These are phyloP conservation scores for Panicum hallii DNA, from an alignment of 202 grass and related monocot genomes.

Conservation along the genomic window DNA sequence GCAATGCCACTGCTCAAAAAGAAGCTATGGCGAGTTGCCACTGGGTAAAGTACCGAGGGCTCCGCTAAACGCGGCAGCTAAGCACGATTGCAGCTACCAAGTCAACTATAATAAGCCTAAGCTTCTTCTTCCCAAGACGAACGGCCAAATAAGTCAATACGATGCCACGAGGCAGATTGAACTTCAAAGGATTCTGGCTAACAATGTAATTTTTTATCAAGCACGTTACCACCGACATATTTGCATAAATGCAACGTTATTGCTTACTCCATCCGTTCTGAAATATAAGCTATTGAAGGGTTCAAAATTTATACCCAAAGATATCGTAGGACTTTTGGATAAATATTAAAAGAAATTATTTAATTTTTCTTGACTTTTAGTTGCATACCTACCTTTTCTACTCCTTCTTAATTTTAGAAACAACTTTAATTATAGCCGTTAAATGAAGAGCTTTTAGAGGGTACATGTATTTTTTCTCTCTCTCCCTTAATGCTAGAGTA, in stretches of 20 bases:
- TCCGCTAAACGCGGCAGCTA: neutral
- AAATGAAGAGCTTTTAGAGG: no score
- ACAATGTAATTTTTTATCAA: neutral
- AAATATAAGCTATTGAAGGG: no score
- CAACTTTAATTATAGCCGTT: no score
- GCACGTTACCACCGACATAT: neutral
- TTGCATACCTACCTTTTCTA: no score
- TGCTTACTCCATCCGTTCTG: neutral
- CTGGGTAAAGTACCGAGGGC: neutral
- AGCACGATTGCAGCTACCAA: neutral
- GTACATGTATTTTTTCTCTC: no score
- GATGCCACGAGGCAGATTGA: neutral
- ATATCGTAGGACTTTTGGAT: no score
- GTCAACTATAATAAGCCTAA: neutral
- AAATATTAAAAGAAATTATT: no score
- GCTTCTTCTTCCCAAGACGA: neutral
- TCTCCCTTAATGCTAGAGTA: no score
- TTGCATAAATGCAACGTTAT: neutral
- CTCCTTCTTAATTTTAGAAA: no score
- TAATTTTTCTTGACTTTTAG: no score
- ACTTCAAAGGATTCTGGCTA: neutral
- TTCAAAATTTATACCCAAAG: no score
- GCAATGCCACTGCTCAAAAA: no score
- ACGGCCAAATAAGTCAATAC: neutral
- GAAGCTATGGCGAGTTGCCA: neutral